Base-by-base conservation (phyloP, 2,329 filamentous ascomycete genomes). In the Pseudogymnoascus sp. region DNA sequence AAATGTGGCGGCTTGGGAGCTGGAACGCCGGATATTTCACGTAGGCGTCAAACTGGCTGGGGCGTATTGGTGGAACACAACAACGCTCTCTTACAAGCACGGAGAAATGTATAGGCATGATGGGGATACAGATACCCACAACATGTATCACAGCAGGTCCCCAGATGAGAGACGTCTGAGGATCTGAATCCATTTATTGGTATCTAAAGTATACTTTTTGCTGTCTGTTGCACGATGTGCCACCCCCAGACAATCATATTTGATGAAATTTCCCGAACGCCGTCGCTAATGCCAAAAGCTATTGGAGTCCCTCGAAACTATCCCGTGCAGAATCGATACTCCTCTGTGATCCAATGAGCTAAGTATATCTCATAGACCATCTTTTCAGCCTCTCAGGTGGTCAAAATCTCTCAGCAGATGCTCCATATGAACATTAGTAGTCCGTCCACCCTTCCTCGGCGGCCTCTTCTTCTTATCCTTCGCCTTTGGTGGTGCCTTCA, bases 401-500 rank as follows among this genome's bases (percentile, higher is more conserved):
- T 67, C 68, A 64, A 68, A 74, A 65, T 72, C 73, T 61, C 69
- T 70, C 51, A 73, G 68, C 28, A 73, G 69, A 67, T 75, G 73
- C 45, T 66, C 60, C 74, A 75, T 75, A 63, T 75, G 74, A 23
- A 68, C 68, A 61, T 75, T 75, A 16, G 73, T 75, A 23, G 71
- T 72, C 62, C 73, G 72, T 37, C 73, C 73, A 60, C 72, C 73
- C 62, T 72, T 72, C 65, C 73, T 68, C 23, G 71, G 66, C 25
- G 70, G 70, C 63, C 72, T 73, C 69, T 73, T 74, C 71, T 75
- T 75, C 68, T 74, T 74, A 68, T 75, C 73, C 67, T 76, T 76
- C 28, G 68, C 63, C 66, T 75, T 75, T 25, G 72, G 70, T 31
- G 70, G 67, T 23, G 70, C 67, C 64, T 74, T 75, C 51, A 75